Percentiles rank a stretch among this genome's conserved stretches.
Evolutionary conservation across 345 rosid species (phyloP).

Genomic region (Ricinus communis): DNA sequence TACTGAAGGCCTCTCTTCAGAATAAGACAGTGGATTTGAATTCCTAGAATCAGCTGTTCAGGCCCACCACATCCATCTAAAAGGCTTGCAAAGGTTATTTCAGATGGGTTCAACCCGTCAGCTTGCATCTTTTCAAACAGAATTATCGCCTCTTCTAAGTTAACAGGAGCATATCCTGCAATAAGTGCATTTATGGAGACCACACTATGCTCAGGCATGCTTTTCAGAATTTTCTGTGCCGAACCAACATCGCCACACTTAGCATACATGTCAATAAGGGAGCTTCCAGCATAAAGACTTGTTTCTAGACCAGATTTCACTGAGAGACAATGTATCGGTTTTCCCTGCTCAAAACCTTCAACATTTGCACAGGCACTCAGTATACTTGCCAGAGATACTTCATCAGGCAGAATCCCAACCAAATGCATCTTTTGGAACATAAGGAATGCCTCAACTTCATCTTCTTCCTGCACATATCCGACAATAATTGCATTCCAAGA

Average conservation of each 20-base stretch:
- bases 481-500: constrained; percentile 96
- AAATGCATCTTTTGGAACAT: constrained; percentile 64
- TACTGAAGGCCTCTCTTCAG: constrained; percentile 53
- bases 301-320: constrained; percentile 67
- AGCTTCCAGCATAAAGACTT: constrained; percentile 77
- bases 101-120: constrained; percentile 59
- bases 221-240: constrained; percentile 46
- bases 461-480: constrained; percentile 78
- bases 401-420: constrained; percentile 59
- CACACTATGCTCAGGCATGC: constrained; percentile 61
- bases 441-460: constrained; percentile 63
- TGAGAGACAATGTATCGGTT: constrained; percentile 67
- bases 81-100: constrained; percentile 73
- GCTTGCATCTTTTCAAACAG: constrained; percentile 61
- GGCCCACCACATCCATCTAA: constrained; percentile 75
- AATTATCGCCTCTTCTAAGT: constrained; percentile 52
- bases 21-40: constrained; percentile 63
- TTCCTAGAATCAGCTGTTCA: constrained; percentile 52
- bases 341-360: constrained; percentile 54
- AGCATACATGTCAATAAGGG: constrained; percentile 85
- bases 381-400: constrained; percentile 71
- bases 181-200: constrained; percentile 84
- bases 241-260: constrained; percentile 57
- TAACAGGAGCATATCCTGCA: constrained; percentile 62
- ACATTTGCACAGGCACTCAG: constrained; percentile 79